Base-by-base conservation (phyloP, 2,329 filamentous ascomycete species). In the Stagonosporopsis vannaccii region DNA sequence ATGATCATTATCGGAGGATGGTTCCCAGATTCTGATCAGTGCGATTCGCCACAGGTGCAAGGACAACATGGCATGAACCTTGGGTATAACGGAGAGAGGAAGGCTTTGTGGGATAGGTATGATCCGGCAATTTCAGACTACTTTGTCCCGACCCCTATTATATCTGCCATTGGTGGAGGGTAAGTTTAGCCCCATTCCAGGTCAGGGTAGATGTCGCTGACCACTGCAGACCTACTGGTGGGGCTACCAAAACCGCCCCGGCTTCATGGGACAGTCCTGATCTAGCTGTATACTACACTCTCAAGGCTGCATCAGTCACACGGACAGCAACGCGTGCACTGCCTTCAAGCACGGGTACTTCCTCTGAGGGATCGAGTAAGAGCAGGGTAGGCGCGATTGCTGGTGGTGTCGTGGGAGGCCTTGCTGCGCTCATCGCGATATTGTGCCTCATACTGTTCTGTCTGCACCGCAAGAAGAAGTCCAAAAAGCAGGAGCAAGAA, bases 1-100 rank as follows among this genome's bases (percentile, higher is more conserved):
- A 88, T 89, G 82, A 73, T 89, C 22, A 79, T 89, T 42, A 83
- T 88, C 32, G 86, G 87, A 20, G 87, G 87, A 17, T 81, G 79
- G 41, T 86, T 87, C 57, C 65, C 65, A 17, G 42, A 77, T 8
- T 74, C 68, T 11, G 71, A 79, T 32, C 63, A 75, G 6, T 88
- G 85, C 63, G 85, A 88, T 65, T 75, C 76, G n/a, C 77, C 78
- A 1, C 73, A 75, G 12, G 77, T 81, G 22, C 85, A 81, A 77
- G 85, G 82, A 4, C 81, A 81, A 11, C 85, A 87, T 69, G 83
- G 84, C 56, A 73, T 84, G 55, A 81, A 86, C 62, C 70, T 86
- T 22, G 81, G 84, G 20, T 75, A 80, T 50, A 80, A 82, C 28
- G 83, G 82, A 8, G 66, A 75, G 5, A 72, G 79, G 35, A 74